Conservation (phyloP, 2,329 filamentous ascomycete genomes). For the Talaromyces sp. region DNA sequence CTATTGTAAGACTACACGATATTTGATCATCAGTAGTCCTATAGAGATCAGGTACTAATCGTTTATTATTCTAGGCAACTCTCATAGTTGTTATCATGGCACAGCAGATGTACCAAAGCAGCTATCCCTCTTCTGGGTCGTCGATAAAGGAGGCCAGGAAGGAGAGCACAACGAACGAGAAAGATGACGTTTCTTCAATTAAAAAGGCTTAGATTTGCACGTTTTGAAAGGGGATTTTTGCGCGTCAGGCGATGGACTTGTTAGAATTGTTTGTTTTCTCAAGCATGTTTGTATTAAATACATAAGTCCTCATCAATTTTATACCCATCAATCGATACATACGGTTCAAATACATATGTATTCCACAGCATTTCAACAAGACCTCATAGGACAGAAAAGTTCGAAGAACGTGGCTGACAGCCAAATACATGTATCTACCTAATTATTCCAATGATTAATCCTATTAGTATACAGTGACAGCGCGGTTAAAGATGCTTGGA, state of each 20-base stretch:
- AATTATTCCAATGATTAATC: background rate
- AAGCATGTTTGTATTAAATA: too few relatives aligned
- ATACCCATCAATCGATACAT: too few relatives aligned
- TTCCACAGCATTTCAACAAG: too few relatives aligned
- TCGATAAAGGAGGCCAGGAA: background rate
- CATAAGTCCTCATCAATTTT: too few relatives aligned
- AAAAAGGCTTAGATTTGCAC: background rate
- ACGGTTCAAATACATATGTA: too few relatives aligned
- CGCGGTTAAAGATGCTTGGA: background rate
- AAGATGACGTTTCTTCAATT: background rate
- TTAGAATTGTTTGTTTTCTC: background rate
- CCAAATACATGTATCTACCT: too few relatives aligned
- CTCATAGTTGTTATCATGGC: background rate
- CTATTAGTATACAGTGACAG: background rate
- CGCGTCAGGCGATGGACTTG: background rate
- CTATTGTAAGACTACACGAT: constrained; percentile 11
- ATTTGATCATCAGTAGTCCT: background rate
- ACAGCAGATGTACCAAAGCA: background rate
- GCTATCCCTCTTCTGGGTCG: background rate
- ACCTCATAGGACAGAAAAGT: too few relatives aligned
- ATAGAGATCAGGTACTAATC: background rate
- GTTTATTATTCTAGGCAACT: background rate
- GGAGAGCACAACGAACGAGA: background rate
- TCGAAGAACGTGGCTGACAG: too few relatives aligned
- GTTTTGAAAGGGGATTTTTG: background rate